A percentile compares a stretch with the other conserved stretches of the same genome.
These are phyloP conservation scores for Alternaria alternata DNA, from an alignment of 2,329 filamentous ascomycete genomes.

Conservation along the genomic window DNA sequence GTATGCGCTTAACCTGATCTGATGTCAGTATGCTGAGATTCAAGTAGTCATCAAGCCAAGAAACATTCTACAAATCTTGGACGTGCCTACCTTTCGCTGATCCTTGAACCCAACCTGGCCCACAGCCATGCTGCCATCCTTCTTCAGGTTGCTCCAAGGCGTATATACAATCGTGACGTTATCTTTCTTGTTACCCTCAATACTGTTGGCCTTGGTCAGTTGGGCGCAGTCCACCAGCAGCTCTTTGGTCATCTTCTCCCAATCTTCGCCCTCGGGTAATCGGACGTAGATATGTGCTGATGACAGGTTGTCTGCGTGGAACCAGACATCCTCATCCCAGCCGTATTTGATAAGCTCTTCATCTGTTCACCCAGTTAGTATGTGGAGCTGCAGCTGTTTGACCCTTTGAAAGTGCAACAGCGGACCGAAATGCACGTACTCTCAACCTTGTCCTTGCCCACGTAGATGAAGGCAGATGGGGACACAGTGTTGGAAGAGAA, in stretches of 20 bases:
- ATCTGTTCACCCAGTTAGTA: constrained; percentile 63
- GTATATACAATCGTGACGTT: constrained; percentile 98
- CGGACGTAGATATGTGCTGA: constrained; percentile 96
- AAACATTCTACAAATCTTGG: neutral
- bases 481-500: constrained; percentile 86
- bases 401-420: neutral
- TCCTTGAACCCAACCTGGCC: constrained; percentile 97
- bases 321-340: constrained; percentile 97
- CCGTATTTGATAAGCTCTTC: constrained; percentile 96
- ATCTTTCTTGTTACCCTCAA: constrained; percentile 99
- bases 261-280: constrained; percentile 77
- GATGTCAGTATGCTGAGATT: constrained; percentile 4
- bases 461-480: constrained; percentile 88
- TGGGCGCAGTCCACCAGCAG: constrained; percentile 91
- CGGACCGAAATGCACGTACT: constrained; percentile 66
- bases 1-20: constrained; percentile 75
- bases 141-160: constrained; percentile 94
- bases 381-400: neutral
- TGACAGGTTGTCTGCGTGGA: constrained; percentile 97
- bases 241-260: constrained; percentile 80
- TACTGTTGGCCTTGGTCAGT: constrained; percentile 97
- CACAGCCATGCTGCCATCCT: constrained; percentile 93
- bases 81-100: constrained; percentile 66
- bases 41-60: neutral
- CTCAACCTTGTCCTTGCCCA: constrained; percentile 99